phyloP scores from a whole-genome alignment of 768 basidiomycete genomes.

The Lactarius pseudohatsudake region DNA sequence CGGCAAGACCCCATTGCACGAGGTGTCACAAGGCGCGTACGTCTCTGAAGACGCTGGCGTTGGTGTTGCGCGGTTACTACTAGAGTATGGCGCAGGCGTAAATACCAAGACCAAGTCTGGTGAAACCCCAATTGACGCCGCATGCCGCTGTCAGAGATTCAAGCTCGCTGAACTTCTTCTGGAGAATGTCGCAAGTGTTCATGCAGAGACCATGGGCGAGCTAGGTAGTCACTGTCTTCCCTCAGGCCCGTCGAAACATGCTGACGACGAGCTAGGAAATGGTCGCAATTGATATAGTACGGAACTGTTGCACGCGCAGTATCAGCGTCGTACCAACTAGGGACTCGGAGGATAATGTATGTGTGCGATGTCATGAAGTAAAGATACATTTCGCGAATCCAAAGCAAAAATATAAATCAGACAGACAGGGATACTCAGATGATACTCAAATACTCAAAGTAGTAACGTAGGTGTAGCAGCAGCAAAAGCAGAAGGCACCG shows the following conservation, averaged over 20 bases:
- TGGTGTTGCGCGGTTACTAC: not conserved
- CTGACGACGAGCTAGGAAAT: not conserved
- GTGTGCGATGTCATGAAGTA: too few species aligned
- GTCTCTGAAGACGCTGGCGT: not conserved
- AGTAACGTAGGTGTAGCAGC: not conserved
- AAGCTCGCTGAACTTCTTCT: not conserved
- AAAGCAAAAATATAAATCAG: too few species aligned
- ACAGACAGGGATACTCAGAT: too few species aligned
- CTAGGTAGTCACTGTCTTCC: not conserved
- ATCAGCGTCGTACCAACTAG: not conserved
- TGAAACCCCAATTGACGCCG: not conserved
- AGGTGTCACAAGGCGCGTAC: not conserved
- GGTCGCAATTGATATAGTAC: not conserved
- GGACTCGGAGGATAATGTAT: too few species aligned
- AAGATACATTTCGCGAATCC: too few species aligned
- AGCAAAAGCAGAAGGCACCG: conserved; percentile 33
- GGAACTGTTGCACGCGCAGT: not conserved
- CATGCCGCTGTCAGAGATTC: not conserved
- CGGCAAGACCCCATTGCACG: not conserved
- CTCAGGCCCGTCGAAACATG: not conserved
- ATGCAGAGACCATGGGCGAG: not conserved
- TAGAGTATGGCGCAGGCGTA: too few species aligned
- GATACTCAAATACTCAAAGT: not conserved
- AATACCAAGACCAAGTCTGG: too few species aligned
- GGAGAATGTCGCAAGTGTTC: too few species aligned